Percentiles rank a stretch among this genome's conserved stretches.
Evolutionary conservation across 176 grass and related monocot genomes (phyloP).

Genomic region (Eremochloa ophiuroides): DNA sequence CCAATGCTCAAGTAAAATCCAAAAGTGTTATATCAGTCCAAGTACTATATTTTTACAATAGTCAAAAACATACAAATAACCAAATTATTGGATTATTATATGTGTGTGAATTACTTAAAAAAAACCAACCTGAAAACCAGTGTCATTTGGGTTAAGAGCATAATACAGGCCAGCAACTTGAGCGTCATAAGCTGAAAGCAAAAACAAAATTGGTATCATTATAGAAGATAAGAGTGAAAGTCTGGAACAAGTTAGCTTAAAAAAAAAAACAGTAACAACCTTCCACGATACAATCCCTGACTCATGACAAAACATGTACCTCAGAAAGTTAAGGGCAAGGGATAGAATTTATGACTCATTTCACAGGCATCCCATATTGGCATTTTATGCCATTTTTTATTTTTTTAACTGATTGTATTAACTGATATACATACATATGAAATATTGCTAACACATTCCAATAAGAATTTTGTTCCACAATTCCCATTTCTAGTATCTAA

Average conservation of each 20-base stretch:
- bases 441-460: background rate
- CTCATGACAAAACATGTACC: background rate
- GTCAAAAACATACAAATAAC: background rate
- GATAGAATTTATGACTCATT: background rate
- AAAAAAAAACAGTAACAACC: background rate
- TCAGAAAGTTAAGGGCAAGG: background rate
- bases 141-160: slow-evolving; percentile 44
- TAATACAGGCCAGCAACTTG: slow-evolving; percentile 94
- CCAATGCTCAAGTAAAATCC: background rate
- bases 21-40: background rate
- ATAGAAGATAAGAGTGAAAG: background rate
- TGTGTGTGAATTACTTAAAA: background rate
- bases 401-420: background rate
- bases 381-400: background rate
- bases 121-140: slow-evolving; percentile 81
- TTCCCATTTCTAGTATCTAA: background rate
- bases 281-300: background rate
- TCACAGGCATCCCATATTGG: background rate
- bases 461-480: background rate
- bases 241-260: background rate
- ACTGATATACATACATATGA: background rate
- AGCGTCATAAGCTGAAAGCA: slow-evolving; percentile 88
- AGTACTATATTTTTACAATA: background rate
- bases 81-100: background rate
- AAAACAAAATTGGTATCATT: slow-evolving; percentile 22